Evolutionary conservation across 2,329 filamentous ascomycete species (phyloP), one percentile per base, ranked within the genome.

Genomic region (Colletotrichum destructivum): DNA sequence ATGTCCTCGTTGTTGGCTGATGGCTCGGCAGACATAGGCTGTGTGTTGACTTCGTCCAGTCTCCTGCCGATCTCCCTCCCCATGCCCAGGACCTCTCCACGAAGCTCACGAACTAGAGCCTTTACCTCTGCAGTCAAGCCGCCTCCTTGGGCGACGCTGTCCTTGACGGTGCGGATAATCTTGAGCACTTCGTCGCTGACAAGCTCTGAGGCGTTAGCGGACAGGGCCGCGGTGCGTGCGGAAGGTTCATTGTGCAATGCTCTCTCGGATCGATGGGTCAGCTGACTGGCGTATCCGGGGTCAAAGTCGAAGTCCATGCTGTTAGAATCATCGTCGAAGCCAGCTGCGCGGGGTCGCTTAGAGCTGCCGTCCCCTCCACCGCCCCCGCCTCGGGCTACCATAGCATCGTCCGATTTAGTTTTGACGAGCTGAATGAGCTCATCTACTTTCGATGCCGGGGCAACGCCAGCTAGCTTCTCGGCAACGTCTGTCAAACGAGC

Each of bases 41-140:
- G 47, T 15, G 55, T 51, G 1, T 83, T 80, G 12, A 90, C 88
- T 73, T 94, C 90, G 73, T 96, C 94, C n/a, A 98, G 88, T 75
- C 95, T 93, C 68, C 94, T 92, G 51, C 93, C 95, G 59, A 98
- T 90, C 75, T 98, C 95, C 68, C 96, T 89, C 4, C 96, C 96
- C 95, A 98, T 98, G 3, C 95, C 95, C 5, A 98, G 87, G 11
- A 98, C 95, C 79, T 98, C 96, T 3, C 95, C 95, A 26, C 96
- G 92, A 46, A 98, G 87, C 78, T 98, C 95, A 31, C 95, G 92
- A 11, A 98, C 93, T 11, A 98, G 87, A 4, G 94, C 92, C 82
- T 98, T 98, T 74, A 98, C 94, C 80, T 97, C 94, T 66, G 94
- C 94, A 2, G 95, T 98, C 62, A 98, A 88, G 6, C 95, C 94